Conservation (phyloP, 1,284 basidiomycete species). For the Mycena sp. region DNA sequence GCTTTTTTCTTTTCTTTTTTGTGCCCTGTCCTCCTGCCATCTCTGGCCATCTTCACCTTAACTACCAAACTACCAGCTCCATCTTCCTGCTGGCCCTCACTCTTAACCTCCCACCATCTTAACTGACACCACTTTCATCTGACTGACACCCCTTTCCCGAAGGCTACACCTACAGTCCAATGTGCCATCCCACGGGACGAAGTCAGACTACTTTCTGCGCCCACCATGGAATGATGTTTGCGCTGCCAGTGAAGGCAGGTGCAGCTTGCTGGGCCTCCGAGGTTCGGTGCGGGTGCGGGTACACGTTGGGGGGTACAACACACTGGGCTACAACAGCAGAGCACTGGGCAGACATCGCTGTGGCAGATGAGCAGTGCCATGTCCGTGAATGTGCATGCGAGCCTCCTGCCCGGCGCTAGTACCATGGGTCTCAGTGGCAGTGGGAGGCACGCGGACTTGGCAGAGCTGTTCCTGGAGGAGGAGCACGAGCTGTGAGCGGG, state of each 20-base stretch:
- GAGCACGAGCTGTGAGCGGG: slow-evolving; percentile 24
- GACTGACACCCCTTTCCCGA: too few species aligned
- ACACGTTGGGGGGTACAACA: too few species aligned
- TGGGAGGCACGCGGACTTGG: slow-evolving; percentile 3
- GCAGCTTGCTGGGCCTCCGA: too few species aligned
- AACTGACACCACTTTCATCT: background rate
- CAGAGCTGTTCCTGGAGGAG: slow-evolving; percentile 27
- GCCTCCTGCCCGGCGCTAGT: background rate
- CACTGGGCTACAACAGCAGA: background rate
- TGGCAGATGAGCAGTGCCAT: slow-evolving; percentile 12
- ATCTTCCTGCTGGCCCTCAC: too few species aligned
- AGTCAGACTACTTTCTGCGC: slow-evolving; percentile 11
- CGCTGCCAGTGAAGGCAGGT: background rate
- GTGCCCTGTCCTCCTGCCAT: background rate
- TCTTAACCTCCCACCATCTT: background rate
- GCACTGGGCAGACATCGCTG: slow-evolving; percentile 6
- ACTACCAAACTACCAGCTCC: too few species aligned
- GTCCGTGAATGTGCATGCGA: background rate
- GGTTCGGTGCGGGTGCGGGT: too few species aligned
- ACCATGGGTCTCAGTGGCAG: background rate
- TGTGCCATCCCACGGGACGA: background rate
- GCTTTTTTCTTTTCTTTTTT: background rate
- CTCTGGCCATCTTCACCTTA: too few species aligned
- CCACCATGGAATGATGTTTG: too few species aligned
- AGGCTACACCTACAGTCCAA: background rate